These are phyloP conservation scores for Climacium dendroides DNA, from an alignment of 225 moss, liverwort and hornwort genomes.

Conservation along the genomic window DNA sequence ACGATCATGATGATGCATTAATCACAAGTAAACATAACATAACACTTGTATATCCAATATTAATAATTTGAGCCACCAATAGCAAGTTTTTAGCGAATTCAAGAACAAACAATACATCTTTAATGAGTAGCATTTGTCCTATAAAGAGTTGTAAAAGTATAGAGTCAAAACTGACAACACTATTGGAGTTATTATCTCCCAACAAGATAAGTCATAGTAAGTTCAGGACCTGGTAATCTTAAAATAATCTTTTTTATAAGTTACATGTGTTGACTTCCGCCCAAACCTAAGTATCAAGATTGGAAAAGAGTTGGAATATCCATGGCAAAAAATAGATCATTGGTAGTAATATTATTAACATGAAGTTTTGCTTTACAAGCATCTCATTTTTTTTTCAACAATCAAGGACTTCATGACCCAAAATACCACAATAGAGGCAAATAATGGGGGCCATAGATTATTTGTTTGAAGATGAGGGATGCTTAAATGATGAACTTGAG, in stretches of 20 bases:
- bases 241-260: background rate
- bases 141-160: too few species aligned
- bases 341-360: background rate
- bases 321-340: background rate
- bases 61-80: too few species aligned
- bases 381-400: background rate
- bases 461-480: background rate
- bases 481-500: too few species aligned
- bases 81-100: too few species aligned
- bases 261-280: background rate
- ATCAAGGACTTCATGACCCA: background rate
- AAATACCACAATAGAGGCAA: background rate
- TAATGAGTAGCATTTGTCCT: too few species aligned
- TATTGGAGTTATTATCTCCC: background rate
- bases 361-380: background rate
- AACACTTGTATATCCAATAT: too few species aligned
- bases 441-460: background rate
- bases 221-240: background rate
- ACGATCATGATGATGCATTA: too few species aligned
- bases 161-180: background rate
- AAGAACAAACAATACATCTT: too few species aligned
- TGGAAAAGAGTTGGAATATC: background rate
- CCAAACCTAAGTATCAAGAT: background rate
- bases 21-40: too few species aligned
- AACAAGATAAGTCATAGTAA: background rate